Percentiles rank a stretch among this genome's conserved stretches.
These are phyloP conservation scores for Mrakia hoshinonis DNA, from an alignment of 768 basidiomycete genomes.

Conservation along the genomic window DNA sequence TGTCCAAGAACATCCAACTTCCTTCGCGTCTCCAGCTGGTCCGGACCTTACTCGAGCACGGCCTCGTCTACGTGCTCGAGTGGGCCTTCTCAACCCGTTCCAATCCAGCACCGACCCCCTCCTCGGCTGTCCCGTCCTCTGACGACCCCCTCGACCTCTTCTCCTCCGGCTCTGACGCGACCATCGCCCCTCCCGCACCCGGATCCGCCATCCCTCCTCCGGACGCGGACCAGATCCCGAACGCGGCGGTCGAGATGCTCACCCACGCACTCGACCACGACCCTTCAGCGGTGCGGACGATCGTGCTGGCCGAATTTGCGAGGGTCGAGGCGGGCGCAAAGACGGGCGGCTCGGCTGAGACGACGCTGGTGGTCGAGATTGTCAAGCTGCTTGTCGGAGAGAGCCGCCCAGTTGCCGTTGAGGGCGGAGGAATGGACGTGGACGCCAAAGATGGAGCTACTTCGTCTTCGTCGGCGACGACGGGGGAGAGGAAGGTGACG, in stretches of 20 bases:
- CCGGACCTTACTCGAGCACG: constrained; percentile 75
- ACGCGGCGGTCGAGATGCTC: constrained; percentile 76
- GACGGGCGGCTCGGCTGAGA: constrained; percentile 46
- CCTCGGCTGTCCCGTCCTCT: background rate
- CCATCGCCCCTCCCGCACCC: too few relatives aligned
- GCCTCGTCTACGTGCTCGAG: constrained; percentile 80
- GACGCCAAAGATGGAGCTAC: background rate
- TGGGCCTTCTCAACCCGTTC: constrained; percentile 58
- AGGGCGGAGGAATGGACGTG: constrained; percentile 29
- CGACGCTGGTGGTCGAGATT: constrained; percentile 62
- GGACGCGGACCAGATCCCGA: constrained; percentile 50
- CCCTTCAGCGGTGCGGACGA: constrained; percentile 69
- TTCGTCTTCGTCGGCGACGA: background rate
- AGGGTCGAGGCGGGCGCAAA: constrained; percentile 19
- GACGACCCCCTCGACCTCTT: background rate
- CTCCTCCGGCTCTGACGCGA: background rate
- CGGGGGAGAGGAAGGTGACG: constrained; percentile 36
- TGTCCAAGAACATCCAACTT: constrained; percentile 95
- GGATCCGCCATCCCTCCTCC: background rate
- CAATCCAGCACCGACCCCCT: background rate
- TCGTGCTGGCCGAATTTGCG: constrained; percentile 51
- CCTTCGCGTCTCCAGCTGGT: constrained; percentile 76
- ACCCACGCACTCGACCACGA: constrained; percentile 83
- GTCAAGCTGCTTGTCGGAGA: constrained; percentile 70
- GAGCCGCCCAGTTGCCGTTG: constrained; percentile 30